phyloP scores from a whole-genome alignment of 2,329 filamentous ascomycete genomes.

The Xylaria hypoxylon region DNA sequence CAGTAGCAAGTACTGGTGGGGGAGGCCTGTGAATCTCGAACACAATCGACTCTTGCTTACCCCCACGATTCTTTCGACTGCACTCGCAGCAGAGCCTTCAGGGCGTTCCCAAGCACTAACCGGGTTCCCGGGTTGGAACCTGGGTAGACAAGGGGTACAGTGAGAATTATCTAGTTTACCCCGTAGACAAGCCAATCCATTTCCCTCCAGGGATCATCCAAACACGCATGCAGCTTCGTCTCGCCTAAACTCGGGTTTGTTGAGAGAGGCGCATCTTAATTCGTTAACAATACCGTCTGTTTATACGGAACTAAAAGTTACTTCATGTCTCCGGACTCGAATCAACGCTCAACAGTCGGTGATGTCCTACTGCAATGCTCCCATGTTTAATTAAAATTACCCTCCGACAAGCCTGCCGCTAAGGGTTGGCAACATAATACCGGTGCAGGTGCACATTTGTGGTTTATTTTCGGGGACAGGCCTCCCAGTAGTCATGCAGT shows the following conservation, averaged over 20 bases:
- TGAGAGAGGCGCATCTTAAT: slow-evolving; percentile 28
- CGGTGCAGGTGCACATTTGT: slow-evolving; percentile 21
- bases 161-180: slow-evolving; percentile 19
- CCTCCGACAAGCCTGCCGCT: slow-evolving; percentile 4
- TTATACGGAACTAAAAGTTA: slow-evolving; percentile 17
- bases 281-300: slow-evolving; percentile 18
- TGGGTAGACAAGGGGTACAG: slow-evolving; percentile 18
- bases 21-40: slow-evolving; percentile 31
- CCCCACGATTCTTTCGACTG: slow-evolving; percentile 32
- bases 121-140: slow-evolving; percentile 36
- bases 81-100: slow-evolving; percentile 8
- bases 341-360: slow-evolving; percentile 5
- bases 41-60: slow-evolving; percentile 27
- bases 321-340: slow-evolving; percentile 17
- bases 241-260: slow-evolving; percentile 24
- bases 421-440: slow-evolving; percentile 20
- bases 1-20: slow-evolving; percentile 23
- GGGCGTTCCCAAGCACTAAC: slow-evolving; percentile 17
- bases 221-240: slow-evolving; percentile 24
- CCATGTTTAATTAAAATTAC: slow-evolving; percentile 9
- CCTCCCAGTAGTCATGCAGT: slow-evolving; percentile 28
- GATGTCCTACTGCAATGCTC: slow-evolving; percentile 26
- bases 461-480: slow-evolving; percentile 14
- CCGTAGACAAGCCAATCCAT: slow-evolving; percentile 20
- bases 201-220: slow-evolving; percentile 34